Evolutionary conservation across 2,329 filamentous ascomycete genomes (phyloP).

Genomic region (Gliomastix tumulicola): DNA sequence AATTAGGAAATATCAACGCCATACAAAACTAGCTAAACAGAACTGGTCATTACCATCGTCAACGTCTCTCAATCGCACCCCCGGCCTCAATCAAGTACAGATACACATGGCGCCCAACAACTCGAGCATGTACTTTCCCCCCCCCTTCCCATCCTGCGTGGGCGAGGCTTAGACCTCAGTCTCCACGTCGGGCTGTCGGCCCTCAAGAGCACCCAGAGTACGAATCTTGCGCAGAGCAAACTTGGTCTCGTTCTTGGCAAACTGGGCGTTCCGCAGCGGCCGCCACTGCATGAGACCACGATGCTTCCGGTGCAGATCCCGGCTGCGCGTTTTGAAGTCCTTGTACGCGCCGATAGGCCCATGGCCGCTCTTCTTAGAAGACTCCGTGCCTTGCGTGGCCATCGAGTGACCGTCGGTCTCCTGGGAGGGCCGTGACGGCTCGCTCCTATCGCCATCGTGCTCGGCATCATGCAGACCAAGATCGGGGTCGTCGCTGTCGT

Average conservation of each 20-base stretch:
- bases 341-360: slow-evolving; percentile 50
- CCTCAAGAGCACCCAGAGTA: slow-evolving; percentile 69
- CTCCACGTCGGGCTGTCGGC: slow-evolving; percentile 82
- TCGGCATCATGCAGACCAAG: slow-evolving; percentile 55
- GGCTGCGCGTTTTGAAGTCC: slow-evolving; percentile 60
- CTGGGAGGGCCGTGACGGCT: slow-evolving; percentile 16
- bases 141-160: too few relatives aligned
- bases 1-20: too few relatives aligned
- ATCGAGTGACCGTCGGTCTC: slow-evolving; percentile 24
- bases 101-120: too few relatives aligned
- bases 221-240: slow-evolving; percentile 71
- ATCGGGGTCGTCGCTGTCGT: slow-evolving; percentile 32
- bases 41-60: too few relatives aligned
- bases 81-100: too few relatives aligned
- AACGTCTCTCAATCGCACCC: too few relatives aligned
- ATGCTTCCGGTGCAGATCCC: slow-evolving; percentile 77
- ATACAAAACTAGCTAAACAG: too few relatives aligned
- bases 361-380: slow-evolving; percentile 20
- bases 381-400: slow-evolving; percentile 26
- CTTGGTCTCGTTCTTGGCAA: slow-evolving; percentile 81
- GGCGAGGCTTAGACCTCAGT: slow-evolving; percentile 64
- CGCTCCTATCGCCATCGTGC: neutral
- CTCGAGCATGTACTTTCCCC: too few relatives aligned
- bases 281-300: slow-evolving; percentile 93
- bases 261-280: slow-evolving; percentile 76